These are phyloP conservation scores for Xylaria sp. DNA, from an alignment of 2,329 filamentous ascomycete species.

Conservation along the genomic window DNA sequence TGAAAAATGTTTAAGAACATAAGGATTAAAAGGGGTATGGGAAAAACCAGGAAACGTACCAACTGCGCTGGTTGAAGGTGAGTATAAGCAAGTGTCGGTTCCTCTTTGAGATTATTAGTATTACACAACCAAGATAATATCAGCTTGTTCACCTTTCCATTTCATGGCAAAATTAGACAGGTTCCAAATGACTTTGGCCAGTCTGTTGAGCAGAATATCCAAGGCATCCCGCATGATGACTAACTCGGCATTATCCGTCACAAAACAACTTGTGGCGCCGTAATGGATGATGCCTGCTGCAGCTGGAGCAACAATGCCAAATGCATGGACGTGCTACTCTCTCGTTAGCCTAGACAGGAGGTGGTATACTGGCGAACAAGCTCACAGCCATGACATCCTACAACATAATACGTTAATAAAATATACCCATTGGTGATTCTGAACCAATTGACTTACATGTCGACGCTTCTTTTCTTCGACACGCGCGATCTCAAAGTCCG, in stretches of 20 bases:
- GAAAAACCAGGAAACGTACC: constrained; percentile 6
- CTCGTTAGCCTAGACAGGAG: constrained; percentile 12
- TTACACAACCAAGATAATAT: not conserved
- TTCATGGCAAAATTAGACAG: constrained; percentile 77
- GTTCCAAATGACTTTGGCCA: constrained; percentile 82
- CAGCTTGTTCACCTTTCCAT: constrained; percentile 54
- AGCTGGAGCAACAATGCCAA: constrained; percentile 64
- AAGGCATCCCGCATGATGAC: constrained; percentile 81
- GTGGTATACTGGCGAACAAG: constrained; percentile 22
- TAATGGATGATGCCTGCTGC: constrained; percentile 83
- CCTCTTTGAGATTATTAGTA: constrained; percentile 37
- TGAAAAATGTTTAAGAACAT: not conserved
- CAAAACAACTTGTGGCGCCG: constrained; percentile 57
- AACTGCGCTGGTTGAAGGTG: constrained; percentile 50
- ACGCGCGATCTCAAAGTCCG: constrained; percentile 78
- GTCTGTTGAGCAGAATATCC: constrained; percentile 79
- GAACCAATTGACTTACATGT: constrained; percentile 55
- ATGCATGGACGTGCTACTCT: constrained; percentile 74
- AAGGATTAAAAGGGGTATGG: not conserved
- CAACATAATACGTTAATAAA: constrained; percentile 34
- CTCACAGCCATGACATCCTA: constrained; percentile 68
- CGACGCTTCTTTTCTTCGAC: constrained; percentile 80
- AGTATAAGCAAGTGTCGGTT: constrained; percentile 81
- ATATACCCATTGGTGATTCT: not conserved
- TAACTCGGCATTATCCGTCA: constrained; percentile 71